Percentiles rank a stretch among this genome's conserved stretches.
Conservation (phyloP, 306 rosid species). For the Betula pendula region DNA sequence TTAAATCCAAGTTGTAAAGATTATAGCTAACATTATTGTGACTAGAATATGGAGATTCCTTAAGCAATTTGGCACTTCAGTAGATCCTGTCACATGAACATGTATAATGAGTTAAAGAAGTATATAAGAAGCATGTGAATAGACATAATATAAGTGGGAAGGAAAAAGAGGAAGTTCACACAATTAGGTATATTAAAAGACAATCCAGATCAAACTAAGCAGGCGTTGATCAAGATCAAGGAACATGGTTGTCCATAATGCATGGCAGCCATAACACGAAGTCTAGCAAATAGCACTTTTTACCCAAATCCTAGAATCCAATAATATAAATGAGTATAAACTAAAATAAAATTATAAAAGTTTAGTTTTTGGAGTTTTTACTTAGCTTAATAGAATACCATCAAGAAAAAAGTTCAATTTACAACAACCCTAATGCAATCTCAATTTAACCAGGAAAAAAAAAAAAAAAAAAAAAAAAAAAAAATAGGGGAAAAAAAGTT, state of each 20-base stretch:
- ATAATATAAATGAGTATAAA: neutral
- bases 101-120: neutral
- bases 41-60: slow-evolving; percentile 20
- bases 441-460: neutral
- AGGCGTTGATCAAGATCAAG: neutral
- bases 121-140: neutral
- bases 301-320: too few relatives aligned
- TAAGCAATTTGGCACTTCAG: slow-evolving; percentile 22
- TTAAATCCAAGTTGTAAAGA: slow-evolving; percentile 26
- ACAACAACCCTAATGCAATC: neutral
- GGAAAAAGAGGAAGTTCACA: neutral
- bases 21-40: slow-evolving; percentile 20
- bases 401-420: neutral
- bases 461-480: too few relatives aligned
- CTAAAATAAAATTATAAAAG: neutral
- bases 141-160: neutral
- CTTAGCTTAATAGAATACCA: neutral
- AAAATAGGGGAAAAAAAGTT: too few relatives aligned
- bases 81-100: slow-evolving; percentile 31
- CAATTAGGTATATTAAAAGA: neutral
- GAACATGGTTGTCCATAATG: neutral
- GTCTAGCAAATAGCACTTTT: too few relatives aligned
- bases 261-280: too few relatives aligned
- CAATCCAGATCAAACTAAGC: neutral
- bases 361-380: neutral